Conservation (phyloP, 805 yeast species). For the Wickerhamomyces rabaulensis region DNA sequence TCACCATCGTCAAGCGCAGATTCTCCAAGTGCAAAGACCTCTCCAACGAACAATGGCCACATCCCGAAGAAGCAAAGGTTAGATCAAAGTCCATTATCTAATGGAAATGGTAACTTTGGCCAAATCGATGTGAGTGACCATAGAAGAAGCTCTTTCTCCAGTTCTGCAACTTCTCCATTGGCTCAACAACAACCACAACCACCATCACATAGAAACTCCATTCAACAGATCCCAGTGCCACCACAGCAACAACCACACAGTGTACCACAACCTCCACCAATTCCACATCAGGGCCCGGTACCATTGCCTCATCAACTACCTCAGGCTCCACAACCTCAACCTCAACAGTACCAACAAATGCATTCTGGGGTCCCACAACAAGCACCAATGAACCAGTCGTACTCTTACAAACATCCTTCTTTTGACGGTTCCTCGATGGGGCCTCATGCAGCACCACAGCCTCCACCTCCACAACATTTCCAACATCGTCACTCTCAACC, state of each 20-base stretch:
- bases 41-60: neutral
- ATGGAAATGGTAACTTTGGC: conserved; percentile 4
- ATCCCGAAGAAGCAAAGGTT: neutral
- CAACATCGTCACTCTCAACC: conserved; percentile 4
- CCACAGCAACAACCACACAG: neutral
- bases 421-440: neutral
- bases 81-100: neutral
- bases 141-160: neutral
- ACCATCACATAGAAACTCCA: neutral
- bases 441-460: neutral
- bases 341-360: neutral
- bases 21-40: neutral
- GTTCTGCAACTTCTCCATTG: neutral
- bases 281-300: neutral
- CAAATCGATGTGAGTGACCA: conserved; percentile 6
- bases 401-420: neutral
- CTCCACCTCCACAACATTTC: neutral
- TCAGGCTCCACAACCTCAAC: neutral
- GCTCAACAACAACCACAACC: neutral
- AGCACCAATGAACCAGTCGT: neutral
- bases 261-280: neutral
- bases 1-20: conserved; percentile 7
- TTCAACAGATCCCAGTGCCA: neutral
- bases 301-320: neutral
- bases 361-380: neutral